Evolutionary conservation across 768 basidiomycete species (phyloP).

Genomic region (Hericium erinaceus): DNA sequence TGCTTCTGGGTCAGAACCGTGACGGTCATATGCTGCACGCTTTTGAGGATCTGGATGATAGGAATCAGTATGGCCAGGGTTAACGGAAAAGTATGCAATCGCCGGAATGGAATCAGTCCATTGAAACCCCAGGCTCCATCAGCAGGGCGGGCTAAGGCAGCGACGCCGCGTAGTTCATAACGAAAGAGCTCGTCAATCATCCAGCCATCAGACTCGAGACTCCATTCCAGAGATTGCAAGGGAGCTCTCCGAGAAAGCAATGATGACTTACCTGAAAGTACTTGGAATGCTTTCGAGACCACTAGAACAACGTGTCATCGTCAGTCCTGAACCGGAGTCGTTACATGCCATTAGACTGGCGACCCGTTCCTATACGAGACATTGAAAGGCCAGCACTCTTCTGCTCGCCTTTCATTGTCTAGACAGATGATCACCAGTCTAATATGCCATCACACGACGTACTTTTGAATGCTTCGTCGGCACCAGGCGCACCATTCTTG

Average conservation of each 20-base stretch:
- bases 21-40: constrained; percentile 75
- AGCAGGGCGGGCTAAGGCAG: too few relatives aligned
- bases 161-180: too few relatives aligned
- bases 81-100: background rate
- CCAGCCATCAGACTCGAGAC: too few relatives aligned
- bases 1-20: constrained; percentile 84
- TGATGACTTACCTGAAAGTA: constrained; percentile 58
- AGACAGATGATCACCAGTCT: too few relatives aligned
- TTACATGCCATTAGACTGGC: background rate
- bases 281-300: constrained; percentile 96
- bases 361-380: too few relatives aligned
- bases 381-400: too few relatives aligned
- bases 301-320: constrained; percentile 37
- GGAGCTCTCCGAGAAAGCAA: background rate
- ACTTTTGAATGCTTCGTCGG: constrained; percentile 98
- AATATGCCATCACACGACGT: constrained; percentile 21
- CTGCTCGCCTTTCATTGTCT: too few relatives aligned
- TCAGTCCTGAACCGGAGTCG: constrained; percentile 5
- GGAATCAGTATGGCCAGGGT: too few relatives aligned
- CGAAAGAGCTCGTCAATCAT: too few relatives aligned
- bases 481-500: constrained; percentile 95
- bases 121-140: too few relatives aligned
- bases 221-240: too few relatives aligned
- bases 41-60: too few relatives aligned
- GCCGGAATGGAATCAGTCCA: background rate